Conservation (phyloP, 2,329 filamentous ascomycete species). For the Cordyceps tenuipes region DNA sequence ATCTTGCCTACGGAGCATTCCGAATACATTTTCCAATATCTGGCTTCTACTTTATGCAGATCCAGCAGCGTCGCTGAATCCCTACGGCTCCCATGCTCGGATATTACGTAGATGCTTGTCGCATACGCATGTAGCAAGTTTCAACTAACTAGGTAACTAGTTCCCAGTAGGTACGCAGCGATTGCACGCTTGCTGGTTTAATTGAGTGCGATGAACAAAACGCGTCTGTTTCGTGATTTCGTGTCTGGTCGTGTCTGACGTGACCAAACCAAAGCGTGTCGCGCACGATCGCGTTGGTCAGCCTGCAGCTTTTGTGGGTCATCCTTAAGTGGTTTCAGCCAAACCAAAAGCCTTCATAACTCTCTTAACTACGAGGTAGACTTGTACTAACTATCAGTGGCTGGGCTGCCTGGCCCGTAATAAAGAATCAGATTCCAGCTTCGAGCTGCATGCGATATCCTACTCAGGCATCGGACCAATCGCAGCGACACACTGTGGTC, state of each 20-base stretch:
- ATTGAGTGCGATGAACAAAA: conserved; percentile 18
- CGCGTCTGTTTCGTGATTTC: conserved; percentile 39
- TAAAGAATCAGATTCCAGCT: too few species aligned
- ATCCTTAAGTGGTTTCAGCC: conserved; percentile 10
- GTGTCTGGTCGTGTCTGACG: conserved; percentile 24
- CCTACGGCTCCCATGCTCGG: too few species aligned
- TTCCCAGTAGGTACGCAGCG: neutral
- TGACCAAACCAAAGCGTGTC: conserved; percentile 5
- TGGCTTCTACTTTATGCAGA: neutral
- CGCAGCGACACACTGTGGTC: too few species aligned
- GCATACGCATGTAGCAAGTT: neutral
- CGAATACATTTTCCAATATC: too few species aligned
- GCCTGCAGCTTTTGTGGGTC: neutral
- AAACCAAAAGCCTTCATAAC: too few species aligned
- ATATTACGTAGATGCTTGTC: neutral
- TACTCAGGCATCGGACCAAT: too few species aligned
- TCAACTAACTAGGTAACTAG: too few species aligned
- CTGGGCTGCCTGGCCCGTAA: too few species aligned
- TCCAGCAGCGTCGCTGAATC: neutral
- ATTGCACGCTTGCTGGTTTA: conserved; percentile 11
- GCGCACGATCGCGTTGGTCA: neutral
- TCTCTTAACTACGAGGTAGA: too few species aligned
- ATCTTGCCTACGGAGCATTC: too few species aligned
- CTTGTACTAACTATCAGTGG: too few species aligned
- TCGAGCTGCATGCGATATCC: too few species aligned